Percentiles rank a stretch among this genome's conserved stretches.
phyloP scores from a whole-genome alignment of 306 rosid genomes.

The Glycine latifolia region DNA sequence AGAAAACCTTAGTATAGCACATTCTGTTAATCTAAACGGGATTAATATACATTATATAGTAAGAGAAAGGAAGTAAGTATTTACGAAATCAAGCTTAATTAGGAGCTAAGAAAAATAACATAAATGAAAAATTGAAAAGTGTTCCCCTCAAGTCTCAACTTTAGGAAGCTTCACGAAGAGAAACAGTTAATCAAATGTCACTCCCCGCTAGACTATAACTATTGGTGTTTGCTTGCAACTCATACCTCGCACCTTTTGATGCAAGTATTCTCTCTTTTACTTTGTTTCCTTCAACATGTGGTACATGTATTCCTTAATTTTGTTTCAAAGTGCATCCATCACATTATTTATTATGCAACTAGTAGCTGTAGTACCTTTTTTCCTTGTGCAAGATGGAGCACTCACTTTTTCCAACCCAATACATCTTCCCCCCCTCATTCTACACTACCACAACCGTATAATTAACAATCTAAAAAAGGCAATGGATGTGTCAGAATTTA shows the following conservation, averaged over 20 bases:
- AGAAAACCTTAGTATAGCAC: not conserved
- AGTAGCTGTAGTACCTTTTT: constrained; percentile 32
- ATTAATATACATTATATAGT: not conserved
- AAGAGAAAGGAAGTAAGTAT: not conserved
- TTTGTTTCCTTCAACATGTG: constrained; percentile 45
- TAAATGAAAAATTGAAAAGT: constrained; percentile 28
- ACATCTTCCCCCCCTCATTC: not conserved
- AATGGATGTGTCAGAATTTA: not conserved
- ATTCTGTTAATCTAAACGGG: not conserved
- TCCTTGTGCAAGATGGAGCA: constrained; percentile 28
- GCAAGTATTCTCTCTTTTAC: constrained; percentile 48
- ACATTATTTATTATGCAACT: not conserved
- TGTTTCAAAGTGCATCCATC: not conserved
- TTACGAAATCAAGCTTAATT: not conserved
- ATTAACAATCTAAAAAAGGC: not conserved
- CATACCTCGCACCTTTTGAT: constrained; percentile 47
- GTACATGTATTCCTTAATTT: constrained; percentile 19
- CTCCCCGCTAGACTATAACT: constrained; percentile 37
- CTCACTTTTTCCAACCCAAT: constrained; percentile 12
- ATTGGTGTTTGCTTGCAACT: constrained; percentile 43
- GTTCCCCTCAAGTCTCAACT: not conserved
- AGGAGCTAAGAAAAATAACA: not conserved
- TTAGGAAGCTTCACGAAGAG: constrained; percentile 47
- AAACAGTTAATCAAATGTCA: constrained; percentile 13
- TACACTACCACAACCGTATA: constrained; percentile 5